Percentiles rank a stretch among this genome's conserved stretches.
phyloP scores from a whole-genome alignment of 1,284 basidiomycete genomes.

The Ustilago tritici region DNA sequence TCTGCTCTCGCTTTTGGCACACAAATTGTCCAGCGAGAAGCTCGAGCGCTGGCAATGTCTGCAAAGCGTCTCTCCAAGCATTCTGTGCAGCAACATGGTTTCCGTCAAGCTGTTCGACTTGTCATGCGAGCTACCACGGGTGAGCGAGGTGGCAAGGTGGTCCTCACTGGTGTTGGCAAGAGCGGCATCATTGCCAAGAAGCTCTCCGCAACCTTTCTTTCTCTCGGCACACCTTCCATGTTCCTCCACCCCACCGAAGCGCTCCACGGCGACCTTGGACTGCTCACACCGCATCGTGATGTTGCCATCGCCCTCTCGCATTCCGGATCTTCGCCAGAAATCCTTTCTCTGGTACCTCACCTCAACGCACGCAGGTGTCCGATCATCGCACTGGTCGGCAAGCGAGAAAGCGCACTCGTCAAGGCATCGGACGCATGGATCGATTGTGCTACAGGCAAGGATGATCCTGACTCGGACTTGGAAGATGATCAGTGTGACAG shows the following conservation, averaged over 20 bases:
- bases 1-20: constrained; percentile 41
- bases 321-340: constrained; percentile 70
- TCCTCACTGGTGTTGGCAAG: constrained; percentile 71
- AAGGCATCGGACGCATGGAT: constrained; percentile 67
- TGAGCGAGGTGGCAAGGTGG: constrained; percentile 67
- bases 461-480: constrained; percentile 60
- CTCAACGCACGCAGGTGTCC: constrained; percentile 63
- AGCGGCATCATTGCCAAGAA: constrained; percentile 68
- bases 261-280: constrained; percentile 71
- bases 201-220: constrained; percentile 59
- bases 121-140: constrained; percentile 49
- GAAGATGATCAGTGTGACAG: constrained; percentile 28
- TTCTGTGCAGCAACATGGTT: constrained; percentile 39
- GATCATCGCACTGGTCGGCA: constrained; percentile 69
- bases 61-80: constrained; percentile 45
- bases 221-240: constrained; percentile 69
- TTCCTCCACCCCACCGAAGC: constrained; percentile 70
- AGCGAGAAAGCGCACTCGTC: constrained; percentile 66
- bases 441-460: constrained; percentile 64
- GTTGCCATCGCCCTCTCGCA: constrained; percentile 70
- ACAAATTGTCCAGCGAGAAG: constrained; percentile 48
- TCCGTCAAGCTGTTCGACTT: constrained; percentile 52
- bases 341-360: constrained; percentile 68
- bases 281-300: constrained; percentile 67
- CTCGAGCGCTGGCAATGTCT: constrained; percentile 47